phyloP scores from a whole-genome alignment of 208 protist genomes.

The Histomonas meleagridis region DNA sequence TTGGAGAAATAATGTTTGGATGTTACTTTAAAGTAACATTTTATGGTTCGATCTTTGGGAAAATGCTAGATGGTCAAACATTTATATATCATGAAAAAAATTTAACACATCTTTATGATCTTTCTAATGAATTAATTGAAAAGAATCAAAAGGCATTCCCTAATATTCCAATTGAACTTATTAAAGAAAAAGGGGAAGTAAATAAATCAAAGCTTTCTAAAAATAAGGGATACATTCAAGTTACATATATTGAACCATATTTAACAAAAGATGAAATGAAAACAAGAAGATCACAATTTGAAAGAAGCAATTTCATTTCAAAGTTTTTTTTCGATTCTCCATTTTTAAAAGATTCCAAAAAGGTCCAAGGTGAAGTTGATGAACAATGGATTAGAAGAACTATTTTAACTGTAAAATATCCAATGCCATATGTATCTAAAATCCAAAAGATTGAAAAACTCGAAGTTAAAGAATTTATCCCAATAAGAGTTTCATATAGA shows the following conservation, averaged over 20 bases:
- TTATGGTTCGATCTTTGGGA: not conserved
- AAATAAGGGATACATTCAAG: not conserved
- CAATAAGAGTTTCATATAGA: not conserved
- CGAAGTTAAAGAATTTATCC: not conserved
- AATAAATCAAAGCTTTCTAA: not conserved
- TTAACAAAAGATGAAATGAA: not conserved
- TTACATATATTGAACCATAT: not conserved
- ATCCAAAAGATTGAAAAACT: not conserved
- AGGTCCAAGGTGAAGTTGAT: not conserved
- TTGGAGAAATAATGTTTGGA: not conserved
- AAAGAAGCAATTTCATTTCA: not conserved
- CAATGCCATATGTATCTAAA: not conserved
- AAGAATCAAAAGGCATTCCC: not conserved
- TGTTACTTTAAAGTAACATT: not conserved
- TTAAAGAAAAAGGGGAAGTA: not conserved
- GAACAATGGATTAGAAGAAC: not conserved
- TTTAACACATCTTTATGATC: not conserved
- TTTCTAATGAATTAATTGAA: not conserved
- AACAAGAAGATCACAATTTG: not conserved
- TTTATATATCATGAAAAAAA: slow-evolving; percentile 12
- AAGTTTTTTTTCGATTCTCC: not conserved
- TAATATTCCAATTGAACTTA: not conserved
- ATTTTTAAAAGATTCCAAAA: not conserved
- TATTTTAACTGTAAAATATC: not conserved
- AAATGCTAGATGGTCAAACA: not conserved